Percentiles rank a stretch among this genome's conserved stretches.
These are phyloP conservation scores for Penicillium antarcticum DNA, from an alignment of 495 filamentous ascomycete species.

Conservation along the genomic window DNA sequence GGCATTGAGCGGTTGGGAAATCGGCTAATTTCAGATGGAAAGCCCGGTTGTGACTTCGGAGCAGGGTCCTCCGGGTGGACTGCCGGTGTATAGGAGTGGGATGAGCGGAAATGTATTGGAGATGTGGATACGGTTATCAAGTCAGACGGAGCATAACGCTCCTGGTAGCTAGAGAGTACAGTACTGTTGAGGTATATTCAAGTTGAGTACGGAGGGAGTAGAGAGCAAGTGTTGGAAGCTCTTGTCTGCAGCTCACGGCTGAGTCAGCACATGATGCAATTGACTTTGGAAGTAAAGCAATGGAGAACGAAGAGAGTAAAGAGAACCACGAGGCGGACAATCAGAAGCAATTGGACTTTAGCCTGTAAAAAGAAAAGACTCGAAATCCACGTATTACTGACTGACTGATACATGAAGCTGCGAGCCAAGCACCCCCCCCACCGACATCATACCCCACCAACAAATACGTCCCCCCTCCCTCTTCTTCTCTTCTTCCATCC, in stretches of 20 bases:
- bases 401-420: conserved; percentile 1
- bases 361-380: not conserved
- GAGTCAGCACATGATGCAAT: conserved; percentile 5
- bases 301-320: not conserved
- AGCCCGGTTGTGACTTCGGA: conserved; percentile 17
- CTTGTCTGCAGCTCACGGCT: too few species aligned
- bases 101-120: conserved; percentile 12
- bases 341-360: conserved; percentile 1
- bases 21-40: conserved; percentile 20
- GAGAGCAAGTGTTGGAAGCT: too few species aligned
- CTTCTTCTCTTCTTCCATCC: conserved; percentile 19
- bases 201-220: too few species aligned
- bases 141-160: too few species aligned
- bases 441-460: conserved; percentile 39
- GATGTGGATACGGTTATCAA: not conserved
- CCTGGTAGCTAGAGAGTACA: too few species aligned
- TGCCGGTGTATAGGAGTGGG: conserved; percentile 24
- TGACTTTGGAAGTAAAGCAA: not conserved
- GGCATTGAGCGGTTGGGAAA: not conserved
- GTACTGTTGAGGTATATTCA: too few species aligned
- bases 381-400: not conserved
- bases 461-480: conserved; percentile 29
- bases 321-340: too few species aligned
- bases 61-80: conserved; percentile 32
- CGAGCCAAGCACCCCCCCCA: conserved; percentile 18